These are phyloP conservation scores for Syncephalastrum contaminatum DNA, from an alignment of 371 early-diverging fungal species.

Conservation along the genomic window DNA sequence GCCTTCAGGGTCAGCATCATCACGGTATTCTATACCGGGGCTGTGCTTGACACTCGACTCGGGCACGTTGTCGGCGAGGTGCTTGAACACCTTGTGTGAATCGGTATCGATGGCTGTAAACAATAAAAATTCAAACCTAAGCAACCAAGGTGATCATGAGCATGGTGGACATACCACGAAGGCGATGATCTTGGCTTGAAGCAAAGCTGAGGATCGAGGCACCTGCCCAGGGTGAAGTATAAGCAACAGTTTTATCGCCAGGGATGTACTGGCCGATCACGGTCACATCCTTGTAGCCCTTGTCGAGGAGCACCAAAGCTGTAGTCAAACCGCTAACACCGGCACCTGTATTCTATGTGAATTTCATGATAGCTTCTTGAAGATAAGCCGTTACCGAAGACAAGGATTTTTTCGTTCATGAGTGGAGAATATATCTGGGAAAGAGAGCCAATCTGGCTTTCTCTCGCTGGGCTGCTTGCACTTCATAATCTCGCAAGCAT, in stretches of 20 bases:
- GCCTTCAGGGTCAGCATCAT: constrained; percentile 15
- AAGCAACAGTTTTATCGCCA: constrained; percentile 51
- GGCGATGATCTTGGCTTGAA: constrained; percentile 22
- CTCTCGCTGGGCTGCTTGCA: too few relatives aligned
- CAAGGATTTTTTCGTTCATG: too few relatives aligned
- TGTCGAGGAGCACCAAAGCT: constrained; percentile 53
- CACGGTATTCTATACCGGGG: constrained; percentile 24
- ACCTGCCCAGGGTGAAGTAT: constrained; percentile 78
- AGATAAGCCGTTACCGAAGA: too few relatives aligned
- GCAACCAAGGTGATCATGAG: neutral
- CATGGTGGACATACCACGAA: constrained; percentile 22
- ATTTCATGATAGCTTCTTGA: too few relatives aligned
- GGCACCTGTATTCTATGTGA: constrained; percentile 45
- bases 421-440: too few relatives aligned
- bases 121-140: neutral
- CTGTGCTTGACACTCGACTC: constrained; percentile 35
- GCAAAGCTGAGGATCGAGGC: constrained; percentile 43
- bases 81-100: constrained; percentile 31
- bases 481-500: too few relatives aligned
- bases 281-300: constrained; percentile 53
- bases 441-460: too few relatives aligned
- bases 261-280: constrained; percentile 63
- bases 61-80: constrained; percentile 29
- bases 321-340: constrained; percentile 81
- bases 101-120: constrained; percentile 34